Percentiles rank a stretch among this genome's conserved stretches.
These are phyloP conservation scores for Cercophora scortea DNA, from an alignment of 495 filamentous ascomycete genomes.

Conservation along the genomic window DNA sequence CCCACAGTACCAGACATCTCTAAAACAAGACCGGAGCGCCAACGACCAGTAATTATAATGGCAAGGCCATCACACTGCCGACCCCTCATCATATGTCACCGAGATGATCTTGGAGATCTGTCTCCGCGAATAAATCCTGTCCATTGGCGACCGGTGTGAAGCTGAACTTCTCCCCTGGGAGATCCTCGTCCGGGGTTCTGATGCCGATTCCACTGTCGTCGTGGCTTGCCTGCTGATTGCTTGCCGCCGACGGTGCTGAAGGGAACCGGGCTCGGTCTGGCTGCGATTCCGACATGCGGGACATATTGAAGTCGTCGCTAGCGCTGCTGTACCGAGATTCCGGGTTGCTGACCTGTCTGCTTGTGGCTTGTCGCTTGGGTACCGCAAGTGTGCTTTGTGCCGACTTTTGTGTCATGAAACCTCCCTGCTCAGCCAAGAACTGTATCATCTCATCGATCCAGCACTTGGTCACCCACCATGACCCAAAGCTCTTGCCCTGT, in stretches of 20 bases:
- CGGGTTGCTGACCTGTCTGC: slow-evolving; percentile 21
- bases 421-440: slow-evolving; percentile 87
- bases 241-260: slow-evolving; percentile 19
- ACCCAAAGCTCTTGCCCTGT: slow-evolving; percentile 77
- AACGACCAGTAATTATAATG: neutral
- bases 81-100: slow-evolving; percentile 4
- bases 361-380: slow-evolving; percentile 19
- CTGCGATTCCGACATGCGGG: slow-evolving; percentile 27
- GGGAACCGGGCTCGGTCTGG: slow-evolving; percentile 37
- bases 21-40: neutral
- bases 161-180: slow-evolving; percentile 45
- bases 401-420: slow-evolving; percentile 60
- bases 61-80: neutral
- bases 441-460: slow-evolving; percentile 94
- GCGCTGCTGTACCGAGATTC: slow-evolving; percentile 36
- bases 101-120: slow-evolving; percentile 17
- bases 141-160: slow-evolving; percentile 18
- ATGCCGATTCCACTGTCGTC: slow-evolving; percentile 71
- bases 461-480: slow-evolving; percentile 98
- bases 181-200: slow-evolving; percentile 51
- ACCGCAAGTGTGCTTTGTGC: slow-evolving; percentile 10
- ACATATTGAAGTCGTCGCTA: slow-evolving; percentile 32
- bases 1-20: neutral
- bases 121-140: slow-evolving; percentile 22
- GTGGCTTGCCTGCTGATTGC: slow-evolving; percentile 28